These are phyloP conservation scores for Nothophaeocryptopus gaeumannii DNA, from an alignment of 2,329 filamentous ascomycete genomes.

Conservation along the genomic window DNA sequence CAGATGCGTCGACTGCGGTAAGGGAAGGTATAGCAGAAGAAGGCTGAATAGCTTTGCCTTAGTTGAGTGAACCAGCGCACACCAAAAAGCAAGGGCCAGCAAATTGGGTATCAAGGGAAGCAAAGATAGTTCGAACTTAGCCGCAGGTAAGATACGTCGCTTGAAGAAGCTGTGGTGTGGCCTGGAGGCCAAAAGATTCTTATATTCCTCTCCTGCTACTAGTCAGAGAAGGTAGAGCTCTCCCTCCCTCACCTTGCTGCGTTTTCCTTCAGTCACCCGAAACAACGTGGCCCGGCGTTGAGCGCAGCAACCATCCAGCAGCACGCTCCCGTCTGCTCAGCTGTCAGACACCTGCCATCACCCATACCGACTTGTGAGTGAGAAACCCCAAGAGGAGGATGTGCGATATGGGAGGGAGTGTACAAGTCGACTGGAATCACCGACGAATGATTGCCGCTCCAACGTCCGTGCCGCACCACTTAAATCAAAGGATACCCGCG, in stretches of 20 bases:
- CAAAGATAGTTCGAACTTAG: conserved; percentile 26
- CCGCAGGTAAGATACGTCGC: conserved; percentile 28
- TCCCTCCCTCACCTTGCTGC: conserved; percentile 13
- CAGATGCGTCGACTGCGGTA: conserved; percentile 12
- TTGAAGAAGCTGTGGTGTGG: conserved; percentile 20
- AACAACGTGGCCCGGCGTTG: conserved; percentile 23
- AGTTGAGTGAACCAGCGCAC: conserved; percentile 16
- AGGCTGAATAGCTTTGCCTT: conserved; percentile 21
- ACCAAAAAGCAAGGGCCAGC: conserved; percentile 26
- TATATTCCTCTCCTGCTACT: conserved; percentile 12
- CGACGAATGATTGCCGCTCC: conserved; percentile 17
- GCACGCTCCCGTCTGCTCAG: conserved; percentile 21
- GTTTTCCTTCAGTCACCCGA: conserved; percentile 19
- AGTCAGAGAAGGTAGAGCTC: background rate
- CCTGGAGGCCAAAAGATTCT: conserved; percentile 15
- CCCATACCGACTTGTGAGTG: conserved; percentile 6
- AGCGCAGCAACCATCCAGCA: conserved; percentile 5
- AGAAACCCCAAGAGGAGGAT: too few relatives aligned
- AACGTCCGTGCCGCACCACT: conserved; percentile 4
- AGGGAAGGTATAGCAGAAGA: conserved; percentile 13
- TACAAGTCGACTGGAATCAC: too few relatives aligned
- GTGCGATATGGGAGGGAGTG: too few relatives aligned
- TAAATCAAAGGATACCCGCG: too few relatives aligned
- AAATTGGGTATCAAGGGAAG: conserved; percentile 29
- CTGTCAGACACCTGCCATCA: conserved; percentile 15